These are phyloP conservation scores for Polytolypa hystricis DNA, from an alignment of 2,329 filamentous ascomycete species.

Conservation along the genomic window DNA sequence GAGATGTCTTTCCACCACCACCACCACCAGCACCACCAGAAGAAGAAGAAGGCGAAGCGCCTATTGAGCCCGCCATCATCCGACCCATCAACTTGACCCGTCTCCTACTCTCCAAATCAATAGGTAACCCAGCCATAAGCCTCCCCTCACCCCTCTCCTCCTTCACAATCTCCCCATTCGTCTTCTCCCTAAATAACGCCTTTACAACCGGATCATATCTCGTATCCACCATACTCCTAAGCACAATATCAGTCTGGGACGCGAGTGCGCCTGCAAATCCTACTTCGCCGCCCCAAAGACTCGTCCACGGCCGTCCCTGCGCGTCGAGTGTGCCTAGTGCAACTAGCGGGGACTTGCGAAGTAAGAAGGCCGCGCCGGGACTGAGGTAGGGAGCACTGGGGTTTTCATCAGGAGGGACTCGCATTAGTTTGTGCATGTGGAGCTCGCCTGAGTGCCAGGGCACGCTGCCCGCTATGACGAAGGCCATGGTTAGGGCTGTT, in stretches of 20 bases:
- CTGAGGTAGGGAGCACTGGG: constrained; percentile 57
- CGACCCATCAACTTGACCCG: constrained; percentile 63
- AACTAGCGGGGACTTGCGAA: constrained; percentile 54
- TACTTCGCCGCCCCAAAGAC: constrained; percentile 61
- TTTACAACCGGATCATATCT: constrained; percentile 59
- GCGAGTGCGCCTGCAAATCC: constrained; percentile 54
- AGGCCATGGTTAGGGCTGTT: constrained; percentile 14
- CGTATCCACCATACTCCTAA: constrained; percentile 51
- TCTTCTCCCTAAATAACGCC: constrained; percentile 43
- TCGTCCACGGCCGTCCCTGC: constrained; percentile 60
- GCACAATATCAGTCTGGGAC: constrained; percentile 51
- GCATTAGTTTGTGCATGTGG: constrained; percentile 52
- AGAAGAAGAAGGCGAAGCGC: too few species aligned
- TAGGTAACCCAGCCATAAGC: constrained; percentile 51
- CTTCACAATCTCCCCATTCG: constrained; percentile 34
- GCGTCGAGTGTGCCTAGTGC: constrained; percentile 62
- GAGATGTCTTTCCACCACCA: constrained; percentile 11
- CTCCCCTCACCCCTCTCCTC: constrained; percentile 25
- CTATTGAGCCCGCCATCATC: constrained; percentile 58
- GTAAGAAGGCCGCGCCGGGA: constrained; percentile 47
- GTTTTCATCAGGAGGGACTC: constrained; percentile 49
- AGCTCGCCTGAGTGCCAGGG: constrained; percentile 56
- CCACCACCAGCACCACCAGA: too few species aligned
- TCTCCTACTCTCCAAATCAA: constrained; percentile 56
- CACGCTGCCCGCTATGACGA: constrained; percentile 14